phyloP scores from a whole-genome alignment of 2,329 filamentous ascomycete species.

The Colletotrichum tamarilloi region DNA sequence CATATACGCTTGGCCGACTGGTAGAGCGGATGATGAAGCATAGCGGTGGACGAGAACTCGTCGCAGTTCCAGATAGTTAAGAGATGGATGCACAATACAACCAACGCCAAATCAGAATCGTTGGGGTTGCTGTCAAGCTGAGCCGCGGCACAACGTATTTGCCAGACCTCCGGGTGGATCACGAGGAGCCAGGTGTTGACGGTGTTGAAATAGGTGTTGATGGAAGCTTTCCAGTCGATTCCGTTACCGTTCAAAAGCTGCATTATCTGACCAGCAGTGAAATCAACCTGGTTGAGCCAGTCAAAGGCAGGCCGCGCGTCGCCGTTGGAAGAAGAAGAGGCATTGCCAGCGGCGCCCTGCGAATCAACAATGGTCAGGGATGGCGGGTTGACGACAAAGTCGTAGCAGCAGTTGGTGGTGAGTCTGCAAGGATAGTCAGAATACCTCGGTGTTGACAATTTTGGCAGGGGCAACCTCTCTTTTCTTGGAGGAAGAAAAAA shows the following conservation, averaged over 20 bases:
- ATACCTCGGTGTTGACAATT: not conserved
- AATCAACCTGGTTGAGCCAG: constrained; percentile 46
- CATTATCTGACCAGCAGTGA: constrained; percentile 52
- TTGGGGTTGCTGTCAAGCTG: constrained; percentile 41
- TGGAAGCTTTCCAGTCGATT: constrained; percentile 50
- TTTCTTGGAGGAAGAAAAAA: not conserved
- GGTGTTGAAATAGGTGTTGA: constrained; percentile 51
- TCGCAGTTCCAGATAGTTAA: constrained; percentile 46
- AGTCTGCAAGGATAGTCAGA: constrained; percentile 23
- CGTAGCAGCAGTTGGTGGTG: constrained; percentile 46
- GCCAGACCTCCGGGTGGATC: constrained; percentile 47
- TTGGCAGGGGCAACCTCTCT: not conserved
- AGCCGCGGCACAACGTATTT: constrained; percentile 45
- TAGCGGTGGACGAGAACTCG: constrained; percentile 51
- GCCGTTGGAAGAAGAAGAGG: constrained; percentile 38
- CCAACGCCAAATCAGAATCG: constrained; percentile 48
- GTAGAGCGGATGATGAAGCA: constrained; percentile 54
- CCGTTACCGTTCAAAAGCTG: constrained; percentile 48
- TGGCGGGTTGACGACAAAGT: constrained; percentile 50
- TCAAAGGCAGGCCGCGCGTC: constrained; percentile 25
- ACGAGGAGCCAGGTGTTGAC: constrained; percentile 55
- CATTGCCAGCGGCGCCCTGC: constrained; percentile 36
- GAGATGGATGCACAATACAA: constrained; percentile 56
- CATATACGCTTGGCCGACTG: constrained; percentile 51
- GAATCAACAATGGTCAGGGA: constrained; percentile 45